These are phyloP conservation scores for Epichloe coenophiala DNA, from an alignment of 2,329 filamentous ascomycete species.

Conservation along the genomic window DNA sequence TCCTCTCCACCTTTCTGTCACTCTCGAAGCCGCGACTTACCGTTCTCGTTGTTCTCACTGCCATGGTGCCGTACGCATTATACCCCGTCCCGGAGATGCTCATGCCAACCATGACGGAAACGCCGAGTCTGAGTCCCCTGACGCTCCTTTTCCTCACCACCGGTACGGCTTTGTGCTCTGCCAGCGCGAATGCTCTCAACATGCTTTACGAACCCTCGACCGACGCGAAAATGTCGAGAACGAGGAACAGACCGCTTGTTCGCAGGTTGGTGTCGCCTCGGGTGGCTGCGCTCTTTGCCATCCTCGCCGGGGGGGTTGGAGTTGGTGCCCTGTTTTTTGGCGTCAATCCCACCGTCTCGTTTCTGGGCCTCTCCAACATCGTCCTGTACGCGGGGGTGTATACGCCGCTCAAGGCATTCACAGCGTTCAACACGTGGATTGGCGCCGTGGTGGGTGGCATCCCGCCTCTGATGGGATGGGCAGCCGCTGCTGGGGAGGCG, in stretches of 20 bases:
- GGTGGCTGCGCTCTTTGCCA: conserved; percentile 64
- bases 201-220: conserved; percentile 91
- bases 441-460: conserved; percentile 88
- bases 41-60: conserved; percentile 78
- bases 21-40: conserved; percentile 92
- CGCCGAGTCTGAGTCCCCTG: conserved; percentile 75
- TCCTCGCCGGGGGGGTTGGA: conserved; percentile 56
- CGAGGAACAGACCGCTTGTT: conserved; percentile 78
- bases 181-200: conserved; percentile 86
- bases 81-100: conserved; percentile 88
- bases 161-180: conserved; percentile 79
- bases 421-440: conserved; percentile 85
- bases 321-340: conserved; percentile 70
- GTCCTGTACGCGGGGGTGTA: conserved; percentile 82
- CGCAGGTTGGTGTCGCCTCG: conserved; percentile 60
- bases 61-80: conserved; percentile 80
- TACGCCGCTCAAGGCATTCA: conserved; percentile 81
- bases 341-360: conserved; percentile 86
- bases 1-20: conserved; percentile 69
- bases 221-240: conserved; percentile 89
- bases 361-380: conserved; percentile 75
- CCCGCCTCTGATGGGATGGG: conserved; percentile 95
- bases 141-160: conserved; percentile 86
- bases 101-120: conserved; percentile 46
- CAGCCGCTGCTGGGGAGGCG: conserved; percentile 79